phyloP scores from a whole-genome alignment of 345 rosid genomes.

The Camelina hispida region DNA sequence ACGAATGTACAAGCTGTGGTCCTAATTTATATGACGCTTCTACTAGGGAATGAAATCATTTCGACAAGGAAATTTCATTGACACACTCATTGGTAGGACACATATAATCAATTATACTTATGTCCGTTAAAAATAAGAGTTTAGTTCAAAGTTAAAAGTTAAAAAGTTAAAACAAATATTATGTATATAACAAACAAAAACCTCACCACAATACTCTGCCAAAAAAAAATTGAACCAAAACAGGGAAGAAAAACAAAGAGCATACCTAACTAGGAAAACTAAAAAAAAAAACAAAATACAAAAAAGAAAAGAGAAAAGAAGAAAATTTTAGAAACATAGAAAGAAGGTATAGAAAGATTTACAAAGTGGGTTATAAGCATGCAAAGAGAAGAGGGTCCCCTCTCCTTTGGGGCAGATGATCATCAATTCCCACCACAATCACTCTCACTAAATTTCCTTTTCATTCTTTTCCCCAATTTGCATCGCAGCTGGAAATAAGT shows the following conservation, averaged over 20 bases:
- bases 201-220: constrained; percentile 41
- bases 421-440: constrained; percentile 48
- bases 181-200: constrained; percentile 33
- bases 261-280: constrained; percentile 31
- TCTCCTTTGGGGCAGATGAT: constrained; percentile 47
- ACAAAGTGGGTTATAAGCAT: constrained; percentile 50
- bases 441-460: constrained; percentile 42
- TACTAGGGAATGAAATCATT: constrained; percentile 49
- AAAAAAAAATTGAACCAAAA: constrained; percentile 29
- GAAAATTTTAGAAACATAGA: constrained; percentile 2
- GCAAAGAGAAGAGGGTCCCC: constrained; percentile 50
- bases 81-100: constrained; percentile 40
- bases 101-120: constrained; percentile 6
- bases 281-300: not conserved
- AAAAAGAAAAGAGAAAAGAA: constrained; percentile 13
- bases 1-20: constrained; percentile 55
- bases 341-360: constrained; percentile 39
- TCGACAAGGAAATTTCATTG: constrained; percentile 42
- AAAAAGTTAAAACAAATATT: constrained; percentile 23
- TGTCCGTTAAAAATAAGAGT: not conserved
- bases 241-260: constrained; percentile 26
- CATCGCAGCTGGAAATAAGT: constrained; percentile 45
- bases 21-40: constrained; percentile 45
- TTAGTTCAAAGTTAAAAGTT: not conserved
- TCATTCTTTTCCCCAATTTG: constrained; percentile 45